These are phyloP conservation scores for Globisporangium orthogonon DNA, from an alignment of 352 stramenopile genomes.

Conservation along the genomic window DNA sequence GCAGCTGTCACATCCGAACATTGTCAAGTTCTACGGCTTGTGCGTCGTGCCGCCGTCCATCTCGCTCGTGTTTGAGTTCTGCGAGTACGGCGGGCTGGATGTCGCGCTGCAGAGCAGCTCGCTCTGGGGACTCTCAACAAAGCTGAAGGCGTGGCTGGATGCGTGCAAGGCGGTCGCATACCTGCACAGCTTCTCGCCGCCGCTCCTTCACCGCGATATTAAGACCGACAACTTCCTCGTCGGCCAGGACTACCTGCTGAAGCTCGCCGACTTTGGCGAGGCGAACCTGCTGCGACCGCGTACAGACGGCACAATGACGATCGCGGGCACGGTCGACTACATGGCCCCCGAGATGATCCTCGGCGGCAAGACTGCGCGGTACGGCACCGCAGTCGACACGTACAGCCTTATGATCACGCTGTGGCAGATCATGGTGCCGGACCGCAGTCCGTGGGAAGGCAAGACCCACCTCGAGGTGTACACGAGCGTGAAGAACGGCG, in stretches of 20 bases:
- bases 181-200: conserved; percentile 77
- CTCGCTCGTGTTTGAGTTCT: conserved; percentile 85
- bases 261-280: conserved; percentile 83
- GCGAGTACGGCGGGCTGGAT: conserved; percentile 74
- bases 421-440: conserved; percentile 84
- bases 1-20: conserved; percentile 76
- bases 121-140: conserved; percentile 54
- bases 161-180: conserved; percentile 76
- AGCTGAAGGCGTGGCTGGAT: conserved; percentile 83
- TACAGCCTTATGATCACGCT: conserved; percentile 87
- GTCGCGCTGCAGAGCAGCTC: conserved; percentile 45
- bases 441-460: conserved; percentile 62
- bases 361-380: conserved; percentile 71
- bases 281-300: conserved; percentile 74
- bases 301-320: conserved; percentile 80
- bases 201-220: conserved; percentile 76
- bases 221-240: conserved; percentile 86
- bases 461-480: conserved; percentile 82
- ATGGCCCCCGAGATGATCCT: conserved; percentile 86
- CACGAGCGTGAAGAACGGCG: conserved; percentile 57
- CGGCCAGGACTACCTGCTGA: conserved; percentile 70
- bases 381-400: conserved; percentile 73
- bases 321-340: conserved; percentile 81
- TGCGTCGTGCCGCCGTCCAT: conserved; percentile 82
- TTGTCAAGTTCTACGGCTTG: conserved; percentile 76